Evolutionary conservation across 2,329 filamentous ascomycete genomes (phyloP).

Genomic region (Penicillium sp.): DNA sequence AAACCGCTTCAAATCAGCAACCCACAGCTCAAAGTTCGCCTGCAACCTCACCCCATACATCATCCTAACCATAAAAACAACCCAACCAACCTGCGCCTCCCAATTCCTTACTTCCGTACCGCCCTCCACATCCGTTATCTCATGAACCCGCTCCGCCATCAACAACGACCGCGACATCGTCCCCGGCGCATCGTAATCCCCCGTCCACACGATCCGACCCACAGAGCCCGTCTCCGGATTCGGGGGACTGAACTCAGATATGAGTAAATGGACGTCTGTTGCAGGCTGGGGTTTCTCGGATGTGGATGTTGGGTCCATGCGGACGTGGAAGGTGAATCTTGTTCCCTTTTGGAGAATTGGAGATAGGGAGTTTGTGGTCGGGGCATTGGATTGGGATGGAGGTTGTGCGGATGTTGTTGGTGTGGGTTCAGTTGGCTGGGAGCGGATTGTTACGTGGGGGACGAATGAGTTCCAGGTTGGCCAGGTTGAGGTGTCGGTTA

Average conservation of each 20-base stretch:
- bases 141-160: conserved; percentile 49
- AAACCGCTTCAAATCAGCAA: conserved; percentile 43
- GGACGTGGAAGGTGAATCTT: conserved; percentile 46
- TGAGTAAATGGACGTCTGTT: conserved; percentile 29
- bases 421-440: conserved; percentile 34
- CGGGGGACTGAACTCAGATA: conserved; percentile 37
- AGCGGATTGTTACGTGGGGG: conserved; percentile 47
- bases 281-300: conserved; percentile 23
- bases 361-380: conserved; percentile 12
- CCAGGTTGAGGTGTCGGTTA: conserved; percentile 50
- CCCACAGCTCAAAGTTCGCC: conserved; percentile 44
- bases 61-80: conserved; percentile 46
- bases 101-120: conserved; percentile 44
- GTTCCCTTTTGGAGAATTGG: conserved; percentile 41
- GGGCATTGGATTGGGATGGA: background rate
- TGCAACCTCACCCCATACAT: conserved; percentile 42
- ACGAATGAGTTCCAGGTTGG: conserved; percentile 52
- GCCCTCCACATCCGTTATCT: conserved; percentile 42
- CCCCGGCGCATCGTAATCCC: conserved; percentile 30
- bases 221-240: conserved; percentile 16
- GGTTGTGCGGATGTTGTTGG: conserved; percentile 1
- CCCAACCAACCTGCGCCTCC: conserved; percentile 47
- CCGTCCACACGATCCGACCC: conserved; percentile 32
- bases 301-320: conserved; percentile 39
- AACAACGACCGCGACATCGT: conserved; percentile 38